Percentiles rank a stretch among this genome's conserved stretches.
Evolutionary conservation across 2,329 filamentous ascomycete species (phyloP).

Genomic region (Fusarium floridanum): DNA sequence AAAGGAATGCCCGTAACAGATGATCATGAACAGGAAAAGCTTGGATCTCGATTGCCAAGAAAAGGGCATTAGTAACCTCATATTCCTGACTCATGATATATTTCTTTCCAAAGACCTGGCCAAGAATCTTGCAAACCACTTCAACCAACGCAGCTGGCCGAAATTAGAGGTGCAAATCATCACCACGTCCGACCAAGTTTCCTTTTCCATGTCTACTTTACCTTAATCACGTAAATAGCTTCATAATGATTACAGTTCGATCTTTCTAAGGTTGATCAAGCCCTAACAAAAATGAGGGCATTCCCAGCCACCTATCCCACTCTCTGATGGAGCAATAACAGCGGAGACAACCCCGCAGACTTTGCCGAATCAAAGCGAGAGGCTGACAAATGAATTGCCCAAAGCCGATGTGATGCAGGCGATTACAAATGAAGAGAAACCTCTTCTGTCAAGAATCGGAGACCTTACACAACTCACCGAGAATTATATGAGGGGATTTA

Average conservation of each 20-base stretch:
- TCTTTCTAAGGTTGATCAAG: not conserved
- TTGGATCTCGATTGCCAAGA: not conserved
- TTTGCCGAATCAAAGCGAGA: not conserved
- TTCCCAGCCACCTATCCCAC: not conserved
- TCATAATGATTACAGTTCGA: not conserved
- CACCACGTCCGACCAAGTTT: not conserved
- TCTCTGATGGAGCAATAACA: not conserved
- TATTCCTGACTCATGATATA: not conserved
- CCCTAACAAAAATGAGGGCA: not conserved
- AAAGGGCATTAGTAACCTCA: not conserved
- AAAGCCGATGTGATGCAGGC: not conserved
- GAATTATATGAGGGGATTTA: not conserved
- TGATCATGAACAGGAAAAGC: not conserved
- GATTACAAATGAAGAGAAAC: not conserved
- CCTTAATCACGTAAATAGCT: not conserved
- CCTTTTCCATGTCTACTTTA: not conserved
- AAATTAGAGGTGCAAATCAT: not conserved
- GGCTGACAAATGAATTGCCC: not conserved
- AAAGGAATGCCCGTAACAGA: not conserved
- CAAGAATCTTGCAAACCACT: not conserved
- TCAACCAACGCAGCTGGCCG: not conserved
- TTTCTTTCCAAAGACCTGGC: not conserved
- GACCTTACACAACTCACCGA: constrained; percentile 1
- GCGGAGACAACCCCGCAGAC: not conserved
- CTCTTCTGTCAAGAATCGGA: not conserved